Evolutionary conservation across 352 stramenopile genomes (phyloP), one percentile per base, ranked within the genome.

Genomic region (Phytophthora sp.): DNA sequence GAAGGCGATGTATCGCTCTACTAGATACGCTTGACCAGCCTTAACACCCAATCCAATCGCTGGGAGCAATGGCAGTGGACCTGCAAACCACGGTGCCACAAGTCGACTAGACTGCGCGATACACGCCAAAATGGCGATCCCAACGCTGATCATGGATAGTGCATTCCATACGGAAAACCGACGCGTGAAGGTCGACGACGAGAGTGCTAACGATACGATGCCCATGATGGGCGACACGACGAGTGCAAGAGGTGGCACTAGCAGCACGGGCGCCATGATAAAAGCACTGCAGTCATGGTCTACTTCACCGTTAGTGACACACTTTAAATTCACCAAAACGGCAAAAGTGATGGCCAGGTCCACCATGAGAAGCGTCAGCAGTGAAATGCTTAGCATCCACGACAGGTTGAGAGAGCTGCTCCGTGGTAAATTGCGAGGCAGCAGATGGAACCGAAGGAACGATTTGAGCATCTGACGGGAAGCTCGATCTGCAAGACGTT

Each of bases 291-390:
- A 94, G 51, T 90, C 63, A 11, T 76, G 66, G 27, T 92, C 82
- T 20, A 92, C 80, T 51, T 88, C 75, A 11, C 86, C 86, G 50
- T 94, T 63, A 16, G 79, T 89, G 24, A 92, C 85, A 44, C 85
- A 94, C 56, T 90, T 89, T 21, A 94, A 65, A 56, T 94, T 94
- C 16, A 89, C 83, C 36, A 94, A 73, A 50, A 91, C 89, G 44
- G 82, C 83, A 39, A 92, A 88, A 38, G 85, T 90, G 59, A 89
- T 91, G n/a, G 81, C 83, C 33, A 94, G 55, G 55, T 94, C 85
- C 29, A 90, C 68, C 76, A 94, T 89, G 20, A 94, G 71, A 35
- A 92, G 71, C 36, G 69, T 68, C 16, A 92, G 57, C 30, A 94
- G 55, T 26, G 83, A 79, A 26, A 86, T 80, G 31, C 77, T 88